Conservation (phyloP, 2,329 filamentous ascomycete genomes). For the Trichoderma sp. region DNA sequence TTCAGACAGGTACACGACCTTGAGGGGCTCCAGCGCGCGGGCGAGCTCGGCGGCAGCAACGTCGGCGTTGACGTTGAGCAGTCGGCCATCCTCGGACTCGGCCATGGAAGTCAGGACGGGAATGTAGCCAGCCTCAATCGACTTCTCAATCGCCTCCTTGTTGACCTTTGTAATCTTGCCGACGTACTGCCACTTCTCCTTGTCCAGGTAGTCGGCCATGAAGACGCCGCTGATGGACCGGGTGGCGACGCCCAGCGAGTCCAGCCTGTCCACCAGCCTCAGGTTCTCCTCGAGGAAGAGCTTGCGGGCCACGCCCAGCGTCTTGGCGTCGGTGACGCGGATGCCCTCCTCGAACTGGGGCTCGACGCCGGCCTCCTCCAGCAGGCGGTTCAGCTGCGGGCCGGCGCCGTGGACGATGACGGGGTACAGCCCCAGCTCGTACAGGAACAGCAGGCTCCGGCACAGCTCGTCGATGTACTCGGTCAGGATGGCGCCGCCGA, state of each 20-base stretch:
- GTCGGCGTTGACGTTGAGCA: slow-evolving; percentile 97
- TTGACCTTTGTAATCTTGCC: slow-evolving; percentile 95
- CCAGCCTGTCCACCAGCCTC: slow-evolving; percentile 85
- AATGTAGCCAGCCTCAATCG: slow-evolving; percentile 86
- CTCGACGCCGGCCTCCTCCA: slow-evolving; percentile 89
- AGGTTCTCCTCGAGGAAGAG: slow-evolving; percentile 95
- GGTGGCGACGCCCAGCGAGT: slow-evolving; percentile 85
- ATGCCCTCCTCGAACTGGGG: slow-evolving; percentile 97
- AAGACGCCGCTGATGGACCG: slow-evolving; percentile 91
- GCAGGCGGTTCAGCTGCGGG: slow-evolving; percentile 88
- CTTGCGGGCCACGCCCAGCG: slow-evolving; percentile 83
- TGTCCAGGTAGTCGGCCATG: slow-evolving; percentile 90
- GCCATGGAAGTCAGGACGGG: slow-evolving; percentile 96
- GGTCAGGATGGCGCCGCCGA: slow-evolving; percentile 84
- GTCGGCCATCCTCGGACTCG: slow-evolving; percentile 85
- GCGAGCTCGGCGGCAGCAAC: slow-evolving; percentile 94
- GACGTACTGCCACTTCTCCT: slow-evolving; percentile 93
- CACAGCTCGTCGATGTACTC: slow-evolving; percentile 92
- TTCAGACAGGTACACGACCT: slow-evolving; percentile 98
- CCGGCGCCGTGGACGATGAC: slow-evolving; percentile 95
- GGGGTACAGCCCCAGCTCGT: slow-evolving; percentile 91
- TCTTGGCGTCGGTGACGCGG: slow-evolving; percentile 93
- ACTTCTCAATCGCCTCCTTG: slow-evolving; percentile 84
- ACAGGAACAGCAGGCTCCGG: slow-evolving; percentile 84
- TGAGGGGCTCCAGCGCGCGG: slow-evolving; percentile 83